Conservation (phyloP, 2,329 filamentous ascomycete genomes). For the Mariannaea elegans region DNA sequence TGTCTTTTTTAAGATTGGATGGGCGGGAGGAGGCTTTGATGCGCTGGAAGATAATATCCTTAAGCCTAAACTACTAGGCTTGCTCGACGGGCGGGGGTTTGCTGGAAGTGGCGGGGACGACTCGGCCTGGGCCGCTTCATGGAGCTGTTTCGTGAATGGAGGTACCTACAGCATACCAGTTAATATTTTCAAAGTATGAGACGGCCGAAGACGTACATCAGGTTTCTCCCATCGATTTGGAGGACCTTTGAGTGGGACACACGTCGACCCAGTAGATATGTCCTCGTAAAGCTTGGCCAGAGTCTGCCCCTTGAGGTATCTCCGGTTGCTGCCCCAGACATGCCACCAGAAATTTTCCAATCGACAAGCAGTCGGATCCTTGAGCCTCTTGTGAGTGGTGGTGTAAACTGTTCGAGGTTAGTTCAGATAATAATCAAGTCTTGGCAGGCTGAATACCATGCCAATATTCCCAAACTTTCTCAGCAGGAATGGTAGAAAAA, state of each 20-base stretch:
- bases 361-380: conserved; percentile 69
- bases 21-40: conserved; percentile 57
- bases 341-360: conserved; percentile 75
- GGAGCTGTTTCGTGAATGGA: conserved; percentile 41
- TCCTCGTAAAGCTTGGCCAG: conserved; percentile 66
- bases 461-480: conserved; percentile 65
- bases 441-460: conserved; percentile 55
- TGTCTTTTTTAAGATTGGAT: conserved; percentile 69
- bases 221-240: conserved; percentile 62
- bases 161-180: conserved; percentile 38
- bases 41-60: conserved; percentile 50
- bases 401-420: conserved; percentile 61
- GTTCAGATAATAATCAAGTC: conserved; percentile 10
- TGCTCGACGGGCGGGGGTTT: conserved; percentile 28
- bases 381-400: conserved; percentile 65
- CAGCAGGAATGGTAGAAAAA: conserved; percentile 58
- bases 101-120: conserved; percentile 24
- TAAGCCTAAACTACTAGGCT: conserved; percentile 32
- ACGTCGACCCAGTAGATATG: conserved; percentile 66
- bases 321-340: conserved; percentile 67
- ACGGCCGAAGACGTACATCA: conserved; percentile 49
- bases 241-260: conserved; percentile 64
- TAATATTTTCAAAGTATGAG: conserved; percentile 1
- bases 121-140: conserved; percentile 35
- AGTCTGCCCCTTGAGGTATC: conserved; percentile 60